Evolutionary conservation across 1,139 yeast genomes (phyloP).

Genomic region (Zygosaccharomyces sapae): DNA sequence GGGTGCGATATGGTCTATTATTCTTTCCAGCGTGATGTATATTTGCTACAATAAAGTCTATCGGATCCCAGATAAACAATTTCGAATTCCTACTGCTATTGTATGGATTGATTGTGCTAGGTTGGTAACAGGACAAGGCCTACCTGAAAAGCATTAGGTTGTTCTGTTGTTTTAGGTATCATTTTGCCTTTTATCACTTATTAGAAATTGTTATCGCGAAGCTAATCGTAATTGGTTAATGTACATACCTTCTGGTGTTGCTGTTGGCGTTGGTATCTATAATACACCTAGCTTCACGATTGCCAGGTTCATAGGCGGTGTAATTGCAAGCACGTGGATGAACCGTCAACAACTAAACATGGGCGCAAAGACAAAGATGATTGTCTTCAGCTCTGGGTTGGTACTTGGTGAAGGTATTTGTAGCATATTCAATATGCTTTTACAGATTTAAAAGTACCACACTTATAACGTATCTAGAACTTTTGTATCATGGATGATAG

Average conservation of each 20-base stretch:
- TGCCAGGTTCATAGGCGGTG: constrained; percentile 91
- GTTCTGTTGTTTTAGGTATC: constrained; percentile 61
- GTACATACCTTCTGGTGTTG: constrained; percentile 78
- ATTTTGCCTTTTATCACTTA: constrained; percentile 69
- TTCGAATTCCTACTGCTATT: constrained; percentile 89
- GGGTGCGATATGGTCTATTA: constrained; percentile 80
- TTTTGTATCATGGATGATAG: not conserved
- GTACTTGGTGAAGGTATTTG: constrained; percentile 91
- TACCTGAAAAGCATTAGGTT: constrained; percentile 73
- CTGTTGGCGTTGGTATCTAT: constrained; percentile 94
- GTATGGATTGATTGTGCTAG: constrained; percentile 97
- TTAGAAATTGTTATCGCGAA: constrained; percentile 51
- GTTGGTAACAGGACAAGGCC: constrained; percentile 83
- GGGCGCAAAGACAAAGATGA: constrained; percentile 58
- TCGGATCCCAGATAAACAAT: constrained; percentile 73
- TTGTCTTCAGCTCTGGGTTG: constrained; percentile 85
- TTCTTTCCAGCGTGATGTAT: constrained; percentile 78
- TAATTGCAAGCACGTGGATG: constrained; percentile 62
- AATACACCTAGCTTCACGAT: constrained; percentile 90
- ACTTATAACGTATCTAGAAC: constrained; percentile 34
- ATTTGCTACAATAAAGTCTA: constrained; percentile 75
- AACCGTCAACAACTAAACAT: constrained; percentile 37
- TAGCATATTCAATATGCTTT: constrained; percentile 76
- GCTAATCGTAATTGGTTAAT: constrained; percentile 43
- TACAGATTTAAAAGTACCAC: constrained; percentile 56